A percentile compares a stretch with the other conserved stretches of the same genome.
Conservation (phyloP, 352 stramenopile species). For the Phytophthora sansomeana region DNA sequence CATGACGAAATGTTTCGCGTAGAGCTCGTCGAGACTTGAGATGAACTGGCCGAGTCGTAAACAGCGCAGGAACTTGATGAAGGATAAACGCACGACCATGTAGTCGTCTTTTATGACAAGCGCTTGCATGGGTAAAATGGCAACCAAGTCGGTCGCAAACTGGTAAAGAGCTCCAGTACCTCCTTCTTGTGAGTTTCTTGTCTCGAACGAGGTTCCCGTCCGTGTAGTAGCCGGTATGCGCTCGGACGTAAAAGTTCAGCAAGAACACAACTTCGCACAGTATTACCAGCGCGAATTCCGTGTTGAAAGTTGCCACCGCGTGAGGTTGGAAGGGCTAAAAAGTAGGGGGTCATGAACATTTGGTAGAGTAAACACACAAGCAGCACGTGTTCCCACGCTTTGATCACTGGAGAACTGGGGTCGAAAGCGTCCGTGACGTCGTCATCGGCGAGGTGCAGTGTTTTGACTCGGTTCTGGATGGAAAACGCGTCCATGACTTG, state of each 20-base stretch:
- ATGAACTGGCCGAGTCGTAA: constrained; percentile 55
- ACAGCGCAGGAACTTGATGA: constrained; percentile 56
- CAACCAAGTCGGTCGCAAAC: constrained; percentile 59
- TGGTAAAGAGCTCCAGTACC: constrained; percentile 59
- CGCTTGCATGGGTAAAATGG: constrained; percentile 42
- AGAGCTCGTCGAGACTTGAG: constrained; percentile 62
- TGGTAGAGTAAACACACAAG: constrained; percentile 62
- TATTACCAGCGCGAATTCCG: constrained; percentile 36
- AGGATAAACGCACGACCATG: constrained; percentile 33
- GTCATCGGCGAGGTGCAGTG: constrained; percentile 28
- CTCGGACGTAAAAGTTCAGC: constrained; percentile 61
- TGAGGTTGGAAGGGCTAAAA: constrained; percentile 54
- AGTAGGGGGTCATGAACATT: constrained; percentile 62
- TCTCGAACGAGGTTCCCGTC: constrained; percentile 69
- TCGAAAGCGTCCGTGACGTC: constrained; percentile 58
- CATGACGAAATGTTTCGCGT: constrained; percentile 67
- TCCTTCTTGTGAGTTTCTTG: constrained; percentile 38
- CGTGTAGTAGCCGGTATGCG: constrained; percentile 66
- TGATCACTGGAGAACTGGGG: constrained; percentile 48
- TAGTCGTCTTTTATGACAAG: constrained; percentile 6
- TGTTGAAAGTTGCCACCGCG: constrained; percentile 15
- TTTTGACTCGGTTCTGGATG: constrained; percentile 20
- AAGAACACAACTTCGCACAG: constrained; percentile 59
- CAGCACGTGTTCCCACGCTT: constrained; percentile 65
- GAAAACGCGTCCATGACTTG: constrained; percentile 25